phyloP scores from a whole-genome alignment of 345 rosid genomes.

The Eucalyptus fibrosa region DNA sequence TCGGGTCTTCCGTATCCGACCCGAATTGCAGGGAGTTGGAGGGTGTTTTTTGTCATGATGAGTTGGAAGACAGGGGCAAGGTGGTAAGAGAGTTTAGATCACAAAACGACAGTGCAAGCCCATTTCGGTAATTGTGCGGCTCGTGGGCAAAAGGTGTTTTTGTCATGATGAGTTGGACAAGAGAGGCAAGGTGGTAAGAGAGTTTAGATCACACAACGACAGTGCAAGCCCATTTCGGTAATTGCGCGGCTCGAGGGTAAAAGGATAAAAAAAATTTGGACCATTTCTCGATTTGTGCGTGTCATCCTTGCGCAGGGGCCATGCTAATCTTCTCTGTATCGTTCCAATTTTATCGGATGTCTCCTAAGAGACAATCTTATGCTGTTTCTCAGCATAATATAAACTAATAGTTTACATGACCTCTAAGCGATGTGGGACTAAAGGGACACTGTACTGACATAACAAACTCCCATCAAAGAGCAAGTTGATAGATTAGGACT shows the following conservation, averaged over 20 bases:
- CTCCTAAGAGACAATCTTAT: fast-evolving
- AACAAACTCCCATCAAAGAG: not conserved
- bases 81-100: not conserved
- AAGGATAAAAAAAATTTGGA: not conserved
- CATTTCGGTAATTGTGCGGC: not conserved
- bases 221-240: not conserved
- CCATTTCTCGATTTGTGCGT: not conserved
- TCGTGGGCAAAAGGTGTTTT: not conserved
- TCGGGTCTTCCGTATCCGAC: not conserved
- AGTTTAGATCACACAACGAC: not conserved
- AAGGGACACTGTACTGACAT: not conserved
- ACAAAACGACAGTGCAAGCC: not conserved
- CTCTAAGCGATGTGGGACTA: not conserved
- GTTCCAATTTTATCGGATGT: not conserved
- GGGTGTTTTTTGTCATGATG: not conserved
- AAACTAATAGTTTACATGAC: not conserved
- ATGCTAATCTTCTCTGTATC: not conserved
- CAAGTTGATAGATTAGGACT: not conserved
- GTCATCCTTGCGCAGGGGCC: not conserved
- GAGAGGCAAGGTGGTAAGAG: not conserved
- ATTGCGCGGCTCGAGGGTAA: no score
- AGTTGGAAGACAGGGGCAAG: not conserved
- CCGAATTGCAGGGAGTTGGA: not conserved
- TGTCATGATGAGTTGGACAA: not conserved
- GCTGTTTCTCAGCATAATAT: not conserved